Percentiles rank a stretch among this genome's conserved stretches.
Evolutionary conservation across 2,329 filamentous ascomycete species (phyloP).

Genomic region (Akanthomyces muscarius): DNA sequence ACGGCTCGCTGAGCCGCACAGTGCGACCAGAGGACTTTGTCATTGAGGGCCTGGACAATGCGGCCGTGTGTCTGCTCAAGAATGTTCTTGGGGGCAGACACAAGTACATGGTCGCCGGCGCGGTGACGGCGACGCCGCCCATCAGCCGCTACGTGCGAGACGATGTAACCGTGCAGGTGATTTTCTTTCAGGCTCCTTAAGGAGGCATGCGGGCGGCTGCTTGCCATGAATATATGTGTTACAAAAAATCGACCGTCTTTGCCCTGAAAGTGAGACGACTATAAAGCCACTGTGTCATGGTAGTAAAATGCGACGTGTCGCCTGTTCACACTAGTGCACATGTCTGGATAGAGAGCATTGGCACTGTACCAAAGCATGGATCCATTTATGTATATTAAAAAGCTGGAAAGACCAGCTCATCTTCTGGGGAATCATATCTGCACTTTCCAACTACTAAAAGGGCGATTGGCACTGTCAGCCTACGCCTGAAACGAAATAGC

Average conservation of each 20-base stretch:
- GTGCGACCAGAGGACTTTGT: conserved; percentile 55
- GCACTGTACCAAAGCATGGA: background rate
- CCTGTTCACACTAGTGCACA: too few relatives aligned
- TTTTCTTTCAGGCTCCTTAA: conserved; percentile 48
- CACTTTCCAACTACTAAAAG: background rate
- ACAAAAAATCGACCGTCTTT: too few relatives aligned
- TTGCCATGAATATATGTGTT: too few relatives aligned
- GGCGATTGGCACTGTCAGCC: background rate
- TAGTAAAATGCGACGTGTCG: too few relatives aligned
- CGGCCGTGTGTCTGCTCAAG: conserved; percentile 73
- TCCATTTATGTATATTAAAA: conserved; percentile 1
- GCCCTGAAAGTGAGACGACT: too few relatives aligned
- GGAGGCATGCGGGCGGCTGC: background rate
- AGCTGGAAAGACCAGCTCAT: background rate
- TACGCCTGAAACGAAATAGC: background rate
- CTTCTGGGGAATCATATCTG: conserved; percentile 2
- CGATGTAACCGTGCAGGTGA: conserved; percentile 79
- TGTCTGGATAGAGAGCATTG: too few relatives aligned
- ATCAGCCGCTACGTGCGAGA: conserved; percentile 63
- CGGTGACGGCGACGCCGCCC: conserved; percentile 67
- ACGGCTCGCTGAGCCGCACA: conserved; percentile 20
- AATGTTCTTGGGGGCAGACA: conserved; percentile 77
- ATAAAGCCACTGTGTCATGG: too few relatives aligned
- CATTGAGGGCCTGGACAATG: conserved; percentile 70
- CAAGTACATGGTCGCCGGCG: conserved; percentile 66